Evolutionary conservation across 2,329 filamentous ascomycete genomes (phyloP).

Genomic region (Cladophialophora bantiana): DNA sequence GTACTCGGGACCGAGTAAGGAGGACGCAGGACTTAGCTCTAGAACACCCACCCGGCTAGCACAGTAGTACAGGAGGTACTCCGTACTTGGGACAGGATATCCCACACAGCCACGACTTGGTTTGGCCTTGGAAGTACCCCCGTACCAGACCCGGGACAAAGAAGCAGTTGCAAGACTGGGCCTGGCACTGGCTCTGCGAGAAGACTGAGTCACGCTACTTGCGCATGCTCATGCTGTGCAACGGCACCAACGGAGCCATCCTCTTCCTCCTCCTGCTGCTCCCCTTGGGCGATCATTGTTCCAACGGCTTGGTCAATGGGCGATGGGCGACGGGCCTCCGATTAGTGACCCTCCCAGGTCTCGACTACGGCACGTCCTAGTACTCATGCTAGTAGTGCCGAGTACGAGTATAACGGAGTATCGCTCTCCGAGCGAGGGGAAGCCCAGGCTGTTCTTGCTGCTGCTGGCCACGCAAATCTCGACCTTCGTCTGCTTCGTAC

Average conservation of each 20-base stretch:
- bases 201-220: conserved; percentile 21
- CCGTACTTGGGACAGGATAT: too few species aligned
- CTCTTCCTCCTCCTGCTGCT: too few species aligned
- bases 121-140: too few species aligned
- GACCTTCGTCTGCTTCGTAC: not conserved
- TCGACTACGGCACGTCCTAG: not conserved
- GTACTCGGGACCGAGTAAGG: too few species aligned
- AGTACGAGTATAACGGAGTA: not conserved
- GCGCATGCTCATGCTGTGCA: conserved; percentile 1
- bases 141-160: too few species aligned
- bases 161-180: not conserved
- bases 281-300: too few species aligned
- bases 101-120: too few species aligned
- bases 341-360: not conserved
- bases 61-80: not conserved
- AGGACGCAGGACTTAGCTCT: too few species aligned
- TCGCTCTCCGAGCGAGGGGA: not conserved
- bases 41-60: too few species aligned
- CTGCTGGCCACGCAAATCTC: not conserved
- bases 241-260: not conserved
- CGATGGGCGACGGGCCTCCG: not conserved
- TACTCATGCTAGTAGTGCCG: too few species aligned
- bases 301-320: too few species aligned
- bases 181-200: conserved; percentile 1
- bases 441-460: not conserved